Evolutionary conservation across 2,329 filamentous ascomycete genomes (phyloP).

Genomic region (Didymosphaeria variabile): DNA sequence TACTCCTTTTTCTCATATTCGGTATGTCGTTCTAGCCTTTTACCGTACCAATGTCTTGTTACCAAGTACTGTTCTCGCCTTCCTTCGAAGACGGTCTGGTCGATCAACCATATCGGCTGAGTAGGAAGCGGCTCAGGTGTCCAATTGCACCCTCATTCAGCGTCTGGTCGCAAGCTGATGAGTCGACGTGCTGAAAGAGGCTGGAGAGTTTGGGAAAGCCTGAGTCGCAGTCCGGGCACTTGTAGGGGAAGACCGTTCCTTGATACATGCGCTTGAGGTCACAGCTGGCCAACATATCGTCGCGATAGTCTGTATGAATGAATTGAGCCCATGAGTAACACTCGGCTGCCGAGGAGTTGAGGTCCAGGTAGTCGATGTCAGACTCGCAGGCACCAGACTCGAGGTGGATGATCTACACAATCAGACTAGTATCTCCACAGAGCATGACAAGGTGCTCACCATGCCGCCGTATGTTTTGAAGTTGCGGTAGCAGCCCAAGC

Average conservation of each 20-base stretch:
- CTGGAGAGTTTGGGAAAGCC: conserved; percentile 8
- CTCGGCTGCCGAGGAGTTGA: conserved; percentile 22
- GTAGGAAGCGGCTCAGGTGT: neutral
- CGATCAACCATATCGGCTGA: neutral
- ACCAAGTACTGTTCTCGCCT: neutral
- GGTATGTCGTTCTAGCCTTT: no score
- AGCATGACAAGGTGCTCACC: conserved; percentile 16
- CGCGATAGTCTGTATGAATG: neutral
- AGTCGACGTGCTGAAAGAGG: conserved; percentile 16
- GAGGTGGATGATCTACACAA: conserved; percentile 24
- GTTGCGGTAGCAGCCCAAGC: conserved; percentile 19
- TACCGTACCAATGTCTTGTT: neutral
- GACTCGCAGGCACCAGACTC: conserved; percentile 21
- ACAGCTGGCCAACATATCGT: neutral
- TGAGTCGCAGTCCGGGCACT: conserved; percentile 1
- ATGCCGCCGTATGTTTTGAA: conserved; percentile 30
- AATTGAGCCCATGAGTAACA: neutral
- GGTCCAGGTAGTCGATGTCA: conserved; percentile 10
- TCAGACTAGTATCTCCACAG: neutral
- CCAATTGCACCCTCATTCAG: conserved; percentile 12
- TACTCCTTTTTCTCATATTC: no score
- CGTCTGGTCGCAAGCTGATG: conserved; percentile 8
- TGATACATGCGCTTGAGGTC: neutral
- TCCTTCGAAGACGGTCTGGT: neutral
- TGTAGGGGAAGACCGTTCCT: neutral